phyloP scores from a whole-genome alignment of 1,284 basidiomycete species.

The Rhodotorula sp. region DNA sequence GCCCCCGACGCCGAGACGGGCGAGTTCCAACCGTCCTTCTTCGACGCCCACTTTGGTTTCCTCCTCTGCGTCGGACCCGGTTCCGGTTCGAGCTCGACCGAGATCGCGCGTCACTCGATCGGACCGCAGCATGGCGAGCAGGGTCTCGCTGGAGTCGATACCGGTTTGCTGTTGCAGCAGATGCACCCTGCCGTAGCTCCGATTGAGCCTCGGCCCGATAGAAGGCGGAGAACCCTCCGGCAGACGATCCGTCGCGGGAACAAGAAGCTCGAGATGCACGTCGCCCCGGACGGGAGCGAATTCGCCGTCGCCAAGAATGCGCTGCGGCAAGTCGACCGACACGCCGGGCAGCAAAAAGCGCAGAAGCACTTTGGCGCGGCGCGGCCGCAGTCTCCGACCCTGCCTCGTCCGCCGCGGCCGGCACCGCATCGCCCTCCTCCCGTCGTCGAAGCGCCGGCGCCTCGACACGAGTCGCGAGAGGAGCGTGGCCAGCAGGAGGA shows the following conservation, averaged over 20 bases:
- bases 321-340: not conserved
- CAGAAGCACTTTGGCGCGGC: not conserved
- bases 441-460: not conserved
- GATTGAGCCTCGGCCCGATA: not conserved
- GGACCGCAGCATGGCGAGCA: not conserved
- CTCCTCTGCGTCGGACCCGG: slow-evolving; percentile 39
- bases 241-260: not conserved
- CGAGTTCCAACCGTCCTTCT: slow-evolving; percentile 31
- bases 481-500: too few species aligned
- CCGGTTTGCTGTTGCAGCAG: not conserved
- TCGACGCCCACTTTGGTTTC: slow-evolving; percentile 33
- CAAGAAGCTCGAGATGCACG: not conserved
- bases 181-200: not conserved
- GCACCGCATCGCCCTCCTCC: not conserved
- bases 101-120: slow-evolving; percentile 28
- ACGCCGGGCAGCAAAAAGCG: not conserved
- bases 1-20: slow-evolving; percentile 11
- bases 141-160: not conserved
- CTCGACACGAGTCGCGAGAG: not conserved
- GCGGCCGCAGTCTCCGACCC: not conserved
- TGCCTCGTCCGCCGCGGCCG: not conserved
- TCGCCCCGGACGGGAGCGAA: slow-evolving; percentile 2
- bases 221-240: not conserved
- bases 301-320: not conserved
- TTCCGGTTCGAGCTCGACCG: slow-evolving; percentile 14